Evolutionary conservation across 176 grass and related monocot species (phyloP), one percentile per base, ranked within the genome.

Genomic region (Rhynchospora breviuscula): DNA sequence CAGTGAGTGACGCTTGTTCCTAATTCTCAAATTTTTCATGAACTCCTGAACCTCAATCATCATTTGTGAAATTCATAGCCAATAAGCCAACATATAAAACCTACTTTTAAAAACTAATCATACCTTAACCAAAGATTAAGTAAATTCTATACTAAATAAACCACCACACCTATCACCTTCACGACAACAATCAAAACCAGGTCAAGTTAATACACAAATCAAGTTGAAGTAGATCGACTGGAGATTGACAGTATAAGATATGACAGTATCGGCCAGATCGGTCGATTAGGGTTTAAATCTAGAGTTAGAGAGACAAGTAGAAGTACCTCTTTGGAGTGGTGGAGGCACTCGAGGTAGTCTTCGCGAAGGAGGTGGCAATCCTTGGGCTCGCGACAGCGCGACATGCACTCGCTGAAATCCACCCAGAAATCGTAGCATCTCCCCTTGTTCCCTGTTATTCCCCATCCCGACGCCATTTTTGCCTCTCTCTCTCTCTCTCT

Each of bases 341-440:
- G 95, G 77, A 97, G 95, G 90, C 95, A 97, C 87, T 97, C 95
- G 83, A 97, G 57, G 92, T 97, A 97, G 79, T 97, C 95, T 87
- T 97, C 95, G 77, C 95, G 95, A 87, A 94, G 89, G 92, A 97
- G 89, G 76, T 69, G 60, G 89, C 95, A 97, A 80, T 97, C 95
- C 78, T 88, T 85, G 47, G 95, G 95, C 92, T 94, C 83, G 60
- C 92, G 92, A 89, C 95, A 98, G 81, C 92, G 87, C 76, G 92
- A 94, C 95, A 98, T 98, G 87, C 95, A 98, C 89, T 94, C 90
- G 88, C 95, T 94, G 89, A 98, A 98, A 3, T 97, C 94, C 68
- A 92, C n/a, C 94, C 94, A 97, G 92, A 97, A 97, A 77, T 98
- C 95, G 90, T 94, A 98, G 89, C 95, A 98, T 9, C 95, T 87